Conservation (phyloP, 352 stramenopile genomes). For the Pythium vanterpoolii region DNA sequence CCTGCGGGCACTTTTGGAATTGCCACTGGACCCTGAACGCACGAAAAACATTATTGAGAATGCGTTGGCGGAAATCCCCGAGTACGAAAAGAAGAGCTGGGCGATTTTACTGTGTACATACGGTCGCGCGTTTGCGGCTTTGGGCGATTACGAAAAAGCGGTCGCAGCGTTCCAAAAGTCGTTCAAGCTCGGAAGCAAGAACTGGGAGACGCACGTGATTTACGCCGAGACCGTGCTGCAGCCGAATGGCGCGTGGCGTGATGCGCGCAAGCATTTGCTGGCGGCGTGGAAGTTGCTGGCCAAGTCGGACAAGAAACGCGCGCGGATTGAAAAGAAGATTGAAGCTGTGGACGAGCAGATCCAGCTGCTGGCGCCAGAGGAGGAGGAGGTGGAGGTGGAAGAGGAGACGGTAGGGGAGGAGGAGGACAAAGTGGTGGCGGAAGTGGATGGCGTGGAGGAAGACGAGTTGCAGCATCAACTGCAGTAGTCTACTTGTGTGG, state of each 20-base stretch:
- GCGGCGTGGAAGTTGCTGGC: conserved; percentile 56
- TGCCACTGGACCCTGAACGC: conserved; percentile 57
- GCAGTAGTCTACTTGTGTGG: not conserved
- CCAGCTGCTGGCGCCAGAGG: not conserved
- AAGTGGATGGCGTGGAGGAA: not conserved
- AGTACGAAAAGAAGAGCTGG: conserved; percentile 82
- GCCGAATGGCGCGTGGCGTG: conserved; percentile 66
- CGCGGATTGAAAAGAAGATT: conserved; percentile 58
- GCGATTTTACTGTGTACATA: conserved; percentile 86
- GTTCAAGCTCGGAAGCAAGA: conserved; percentile 75
- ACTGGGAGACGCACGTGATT: conserved; percentile 84
- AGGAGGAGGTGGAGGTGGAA: not conserved
- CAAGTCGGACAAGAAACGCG: conserved; percentile 51
- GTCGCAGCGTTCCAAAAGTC: conserved; percentile 79
- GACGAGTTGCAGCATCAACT: conserved; percentile 3
- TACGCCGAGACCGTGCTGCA: conserved; percentile 74
- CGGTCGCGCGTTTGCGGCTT: conserved; percentile 59
- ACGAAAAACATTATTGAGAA: conserved; percentile 75
- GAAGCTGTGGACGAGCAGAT: conserved; percentile 36
- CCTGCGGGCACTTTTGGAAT: conserved; percentile 71
- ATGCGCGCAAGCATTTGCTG: conserved; percentile 71
- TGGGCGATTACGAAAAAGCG: conserved; percentile 69
- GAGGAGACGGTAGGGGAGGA: not conserved
- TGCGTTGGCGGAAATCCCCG: conserved; percentile 56
- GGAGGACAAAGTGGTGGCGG: too few species aligned